phyloP scores from a whole-genome alignment of 2,329 filamentous ascomycete species.

The Fusarium pseudocircinatum region DNA sequence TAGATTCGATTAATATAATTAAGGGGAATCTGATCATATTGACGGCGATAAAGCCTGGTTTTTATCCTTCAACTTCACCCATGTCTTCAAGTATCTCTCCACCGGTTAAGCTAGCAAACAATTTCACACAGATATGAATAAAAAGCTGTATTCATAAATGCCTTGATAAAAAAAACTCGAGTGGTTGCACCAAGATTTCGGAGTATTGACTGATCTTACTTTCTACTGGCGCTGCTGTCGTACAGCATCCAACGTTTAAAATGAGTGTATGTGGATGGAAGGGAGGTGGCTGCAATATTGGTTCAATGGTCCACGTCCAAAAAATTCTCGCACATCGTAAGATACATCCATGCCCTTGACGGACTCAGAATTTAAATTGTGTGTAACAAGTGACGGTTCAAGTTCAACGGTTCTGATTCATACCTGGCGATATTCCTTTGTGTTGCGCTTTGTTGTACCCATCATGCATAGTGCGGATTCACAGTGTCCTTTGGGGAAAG shows the following conservation, averaged over 20 bases:
- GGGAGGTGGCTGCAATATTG: constrained; percentile 20
- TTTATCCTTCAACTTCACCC: not conserved
- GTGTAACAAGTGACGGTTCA: constrained; percentile 11
- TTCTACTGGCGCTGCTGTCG: constrained; percentile 26
- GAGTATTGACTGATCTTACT: constrained; percentile 30
- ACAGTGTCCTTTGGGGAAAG: not conserved
- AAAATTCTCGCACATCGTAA: not conserved
- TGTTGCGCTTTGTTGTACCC: not conserved
- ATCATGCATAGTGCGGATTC: not conserved
- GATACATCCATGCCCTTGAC: not conserved
- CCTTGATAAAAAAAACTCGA: not conserved
- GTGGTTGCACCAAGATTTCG: constrained; percentile 13
- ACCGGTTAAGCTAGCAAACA: not conserved
- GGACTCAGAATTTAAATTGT: not conserved
- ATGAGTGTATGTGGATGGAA: constrained; percentile 12
- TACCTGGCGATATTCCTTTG: not conserved
- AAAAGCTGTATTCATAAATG: not conserved
- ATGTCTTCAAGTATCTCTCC: not conserved
- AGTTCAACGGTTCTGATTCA: constrained; percentile 9
- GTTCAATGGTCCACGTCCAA: constrained; percentile 1
- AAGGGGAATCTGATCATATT: not conserved
- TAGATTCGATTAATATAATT: too few species aligned
- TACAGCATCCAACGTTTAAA: constrained; percentile 27
- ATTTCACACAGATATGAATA: not conserved
- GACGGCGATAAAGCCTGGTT: not conserved